phyloP scores from a whole-genome alignment of 164 flowering plant genomes.

The Umbellularia californica region DNA sequence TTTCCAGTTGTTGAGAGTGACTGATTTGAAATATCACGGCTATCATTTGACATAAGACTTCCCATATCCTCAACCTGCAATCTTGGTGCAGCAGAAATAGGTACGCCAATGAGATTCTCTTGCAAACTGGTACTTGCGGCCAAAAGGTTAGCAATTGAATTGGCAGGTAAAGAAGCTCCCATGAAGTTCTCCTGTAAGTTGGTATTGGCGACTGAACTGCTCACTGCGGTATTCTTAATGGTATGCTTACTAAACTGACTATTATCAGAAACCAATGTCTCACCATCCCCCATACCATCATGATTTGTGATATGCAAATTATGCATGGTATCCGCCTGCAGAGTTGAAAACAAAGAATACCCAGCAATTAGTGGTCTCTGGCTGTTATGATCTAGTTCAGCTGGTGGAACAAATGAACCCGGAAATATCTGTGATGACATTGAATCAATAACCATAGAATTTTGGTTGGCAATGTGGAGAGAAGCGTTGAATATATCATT shows the following conservation, averaged over 20 bases:
- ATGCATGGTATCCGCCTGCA: conserved; percentile 27
- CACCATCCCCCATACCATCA: conserved; percentile 14
- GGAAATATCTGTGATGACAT: conserved; percentile 21
- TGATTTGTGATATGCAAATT: conserved; percentile 13
- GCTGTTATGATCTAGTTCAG: conserved; percentile 23
- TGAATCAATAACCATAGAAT: conserved; percentile 28
- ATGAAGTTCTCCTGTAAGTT: conserved; percentile 26
- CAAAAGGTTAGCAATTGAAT: conserved; percentile 32
- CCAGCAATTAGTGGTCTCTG: conserved; percentile 33
- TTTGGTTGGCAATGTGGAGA: conserved; percentile 13
- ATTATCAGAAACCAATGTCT: conserved; percentile 16
- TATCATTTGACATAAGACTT: conserved; percentile 18
- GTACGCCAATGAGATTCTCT: conserved; percentile 25
- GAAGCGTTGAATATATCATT: conserved; percentile 24
- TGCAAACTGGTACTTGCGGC: conserved; percentile 25
- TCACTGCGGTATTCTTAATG: conserved; percentile 11
- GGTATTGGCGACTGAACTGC: conserved; percentile 10
- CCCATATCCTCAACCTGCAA: conserved; percentile 27
- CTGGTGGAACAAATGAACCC: conserved; percentile 26
- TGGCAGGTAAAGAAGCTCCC: conserved; percentile 29
- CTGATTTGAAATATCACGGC: conserved; percentile 25
- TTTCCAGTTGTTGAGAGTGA: conserved; percentile 18
- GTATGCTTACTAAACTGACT: conserved; percentile 10
- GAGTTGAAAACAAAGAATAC: conserved; percentile 31
- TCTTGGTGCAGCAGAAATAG: conserved; percentile 18